Percentiles rank a stretch among this genome's conserved stretches.
These are phyloP conservation scores for Triangularia verruculosa DNA, from an alignment of 2,329 filamentous ascomycete genomes.

Conservation along the genomic window DNA sequence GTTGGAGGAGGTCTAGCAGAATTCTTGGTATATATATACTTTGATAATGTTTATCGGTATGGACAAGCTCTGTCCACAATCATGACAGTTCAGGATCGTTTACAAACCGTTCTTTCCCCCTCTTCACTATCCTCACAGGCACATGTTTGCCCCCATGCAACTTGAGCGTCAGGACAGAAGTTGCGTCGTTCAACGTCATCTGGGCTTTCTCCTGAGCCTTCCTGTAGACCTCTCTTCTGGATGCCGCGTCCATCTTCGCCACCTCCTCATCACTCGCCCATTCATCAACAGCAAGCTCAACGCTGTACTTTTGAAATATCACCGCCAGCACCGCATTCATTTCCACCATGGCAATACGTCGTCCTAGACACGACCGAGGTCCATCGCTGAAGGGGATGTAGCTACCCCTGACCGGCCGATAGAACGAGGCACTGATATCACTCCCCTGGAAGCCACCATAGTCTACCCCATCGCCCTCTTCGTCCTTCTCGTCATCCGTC, in stretches of 20 bases:
- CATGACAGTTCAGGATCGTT: constrained; percentile 34
- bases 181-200: constrained; percentile 52
- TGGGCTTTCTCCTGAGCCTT: constrained; percentile 57
- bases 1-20: not conserved
- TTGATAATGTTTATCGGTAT: not conserved
- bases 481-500: constrained; percentile 30
- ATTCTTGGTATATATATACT: not conserved
- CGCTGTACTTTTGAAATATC: constrained; percentile 57
- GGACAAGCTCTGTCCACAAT: not conserved
- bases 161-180: constrained; percentile 69
- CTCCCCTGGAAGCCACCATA: constrained; percentile 58
- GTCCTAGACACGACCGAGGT: constrained; percentile 54
- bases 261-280: constrained; percentile 55
- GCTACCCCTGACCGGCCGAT: constrained; percentile 54
- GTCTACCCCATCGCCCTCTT: constrained; percentile 48
- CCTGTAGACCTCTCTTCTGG: constrained; percentile 54
- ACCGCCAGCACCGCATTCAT: constrained; percentile 54
- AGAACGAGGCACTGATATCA: constrained; percentile 61
- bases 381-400: constrained; percentile 60
- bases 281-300: constrained; percentile 67
- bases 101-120: constrained; percentile 68
- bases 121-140: constrained; percentile 64
- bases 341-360: constrained; percentile 59
- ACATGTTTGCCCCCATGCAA: constrained; percentile 59
- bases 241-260: constrained; percentile 43